Percentiles rank a stretch among this genome's conserved stretches.
These are phyloP conservation scores for Acanthamoeba rhysodes DNA, from an alignment of 208 protist species.

Conservation along the genomic window DNA sequence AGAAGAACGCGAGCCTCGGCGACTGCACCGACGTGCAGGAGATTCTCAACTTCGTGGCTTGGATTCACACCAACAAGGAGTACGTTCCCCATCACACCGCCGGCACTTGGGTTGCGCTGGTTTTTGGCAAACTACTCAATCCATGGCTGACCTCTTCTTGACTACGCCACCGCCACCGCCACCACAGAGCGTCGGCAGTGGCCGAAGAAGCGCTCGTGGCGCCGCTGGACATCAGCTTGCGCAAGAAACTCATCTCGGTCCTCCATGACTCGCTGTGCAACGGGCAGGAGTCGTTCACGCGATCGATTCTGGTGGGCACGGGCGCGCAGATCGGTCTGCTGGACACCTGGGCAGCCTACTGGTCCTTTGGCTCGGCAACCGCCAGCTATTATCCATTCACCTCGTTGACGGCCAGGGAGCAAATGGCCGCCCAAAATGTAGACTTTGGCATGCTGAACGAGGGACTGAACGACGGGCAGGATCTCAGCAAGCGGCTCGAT, in stretches of 20 bases:
- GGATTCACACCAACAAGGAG: conserved; percentile 47
- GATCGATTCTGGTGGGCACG: neutral
- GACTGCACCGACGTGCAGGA: conserved; percentile 27
- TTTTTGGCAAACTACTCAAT: too few relatives aligned
- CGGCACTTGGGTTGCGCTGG: too few relatives aligned
- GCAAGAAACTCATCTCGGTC: neutral
- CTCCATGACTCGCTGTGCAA: neutral
- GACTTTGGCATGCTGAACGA: conserved; percentile 20
- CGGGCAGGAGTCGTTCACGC: neutral
- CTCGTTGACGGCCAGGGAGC: neutral
- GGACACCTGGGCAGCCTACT: conserved; percentile 24
- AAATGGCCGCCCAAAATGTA: conserved; percentile 6
- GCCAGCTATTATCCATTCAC: neutral
- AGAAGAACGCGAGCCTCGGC: neutral
- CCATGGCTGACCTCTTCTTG: neutral
- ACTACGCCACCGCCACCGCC: neutral
- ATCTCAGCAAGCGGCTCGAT: neutral
- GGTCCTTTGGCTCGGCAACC: neutral
- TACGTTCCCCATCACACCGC: too few relatives aligned
- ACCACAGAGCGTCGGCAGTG: neutral
- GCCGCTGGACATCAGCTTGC: neutral
- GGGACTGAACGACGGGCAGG: neutral
- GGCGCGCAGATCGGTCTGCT: neutral
- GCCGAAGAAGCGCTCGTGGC: neutral
- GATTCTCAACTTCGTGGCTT: neutral